These are phyloP conservation scores for Curvularia hawaiiensis DNA, from an alignment of 2,329 filamentous ascomycete species.

Conservation along the genomic window DNA sequence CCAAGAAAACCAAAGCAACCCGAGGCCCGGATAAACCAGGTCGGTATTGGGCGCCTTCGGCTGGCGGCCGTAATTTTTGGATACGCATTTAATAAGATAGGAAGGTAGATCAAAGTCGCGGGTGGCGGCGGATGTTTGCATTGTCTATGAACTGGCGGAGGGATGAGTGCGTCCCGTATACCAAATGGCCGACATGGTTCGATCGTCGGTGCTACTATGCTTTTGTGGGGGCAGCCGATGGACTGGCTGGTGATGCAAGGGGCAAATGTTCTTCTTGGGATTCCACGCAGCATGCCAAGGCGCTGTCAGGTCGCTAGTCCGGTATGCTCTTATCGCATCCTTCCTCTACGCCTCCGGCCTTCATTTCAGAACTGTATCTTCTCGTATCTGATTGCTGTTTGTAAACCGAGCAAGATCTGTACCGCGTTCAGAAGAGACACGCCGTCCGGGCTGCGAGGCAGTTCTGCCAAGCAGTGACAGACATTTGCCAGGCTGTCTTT, in stretches of 20 bases:
- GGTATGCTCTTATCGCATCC: constrained; percentile 1
- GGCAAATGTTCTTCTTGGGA: background rate
- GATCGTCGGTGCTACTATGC: background rate
- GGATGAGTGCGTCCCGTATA: background rate
- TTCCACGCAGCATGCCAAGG: constrained; percentile 1
- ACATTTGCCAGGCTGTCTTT: background rate
- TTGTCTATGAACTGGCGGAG: background rate
- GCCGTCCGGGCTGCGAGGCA: background rate
- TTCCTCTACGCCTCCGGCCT: background rate
- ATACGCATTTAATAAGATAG: constrained; percentile 25
- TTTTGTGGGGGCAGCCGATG: background rate
- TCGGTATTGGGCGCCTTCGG: constrained; percentile 21
- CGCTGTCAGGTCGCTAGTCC: background rate
- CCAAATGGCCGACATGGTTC: background rate
- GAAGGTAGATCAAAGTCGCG: constrained; percentile 24
- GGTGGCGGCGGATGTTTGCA: background rate
- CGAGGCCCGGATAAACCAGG: constrained; percentile 39
- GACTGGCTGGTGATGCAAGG: background rate
- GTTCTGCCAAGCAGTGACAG: background rate
- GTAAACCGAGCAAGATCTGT: background rate
- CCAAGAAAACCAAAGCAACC: constrained; percentile 41
- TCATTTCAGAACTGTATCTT: background rate
- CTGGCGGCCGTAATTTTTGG: constrained; percentile 20
- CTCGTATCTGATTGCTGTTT: background rate
- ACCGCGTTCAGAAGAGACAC: background rate